These are phyloP conservation scores for Oryza glumipatula DNA, from an alignment of 176 grass and related monocot genomes.

Conservation along the genomic window DNA sequence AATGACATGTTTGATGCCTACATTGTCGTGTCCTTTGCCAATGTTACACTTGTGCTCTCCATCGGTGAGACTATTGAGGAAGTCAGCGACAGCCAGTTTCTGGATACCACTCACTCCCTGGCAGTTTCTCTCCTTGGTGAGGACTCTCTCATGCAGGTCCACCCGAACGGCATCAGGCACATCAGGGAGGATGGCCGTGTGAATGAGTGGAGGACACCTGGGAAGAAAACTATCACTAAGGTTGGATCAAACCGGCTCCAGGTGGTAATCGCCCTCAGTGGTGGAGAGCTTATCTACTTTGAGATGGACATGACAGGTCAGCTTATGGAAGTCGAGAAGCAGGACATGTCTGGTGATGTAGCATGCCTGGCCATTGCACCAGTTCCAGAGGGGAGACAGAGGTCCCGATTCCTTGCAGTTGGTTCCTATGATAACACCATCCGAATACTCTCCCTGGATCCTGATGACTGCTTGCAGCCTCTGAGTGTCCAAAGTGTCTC, in stretches of 20 bases:
- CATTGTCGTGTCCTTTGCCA: conserved; percentile 91
- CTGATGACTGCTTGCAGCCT: conserved; percentile 88
- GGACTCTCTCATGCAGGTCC: conserved; percentile 98
- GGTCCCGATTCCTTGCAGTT: conserved; percentile 92
- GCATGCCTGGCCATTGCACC: conserved; percentile 89
- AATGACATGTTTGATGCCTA: conserved; percentile 96
- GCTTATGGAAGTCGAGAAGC: conserved; percentile 96
- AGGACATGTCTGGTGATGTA: conserved; percentile 98
- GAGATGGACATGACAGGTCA: conserved; percentile 98
- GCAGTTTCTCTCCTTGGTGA: conserved; percentile 89
- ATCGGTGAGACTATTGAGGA: conserved; percentile 99
- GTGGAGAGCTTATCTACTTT: conserved; percentile 97
- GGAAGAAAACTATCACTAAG: conserved; percentile 98
- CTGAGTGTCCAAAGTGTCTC: conserved; percentile 91
- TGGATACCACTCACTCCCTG: conserved; percentile 90
- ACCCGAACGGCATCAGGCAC: conserved; percentile 92
- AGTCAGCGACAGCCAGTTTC: conserved; percentile 92
- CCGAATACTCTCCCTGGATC: conserved; percentile 87
- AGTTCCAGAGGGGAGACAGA: conserved; percentile 90
- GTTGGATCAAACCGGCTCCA: conserved; percentile 92
- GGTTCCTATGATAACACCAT: conserved; percentile 97
- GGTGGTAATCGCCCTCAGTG: conserved; percentile 95
- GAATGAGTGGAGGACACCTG: conserved; percentile 94
- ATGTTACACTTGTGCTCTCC: conserved; percentile 92
- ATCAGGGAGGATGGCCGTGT: conserved; percentile 99